Evolutionary conservation across 768 basidiomycete genomes (phyloP).

Genomic region (Hericium coralloides): DNA sequence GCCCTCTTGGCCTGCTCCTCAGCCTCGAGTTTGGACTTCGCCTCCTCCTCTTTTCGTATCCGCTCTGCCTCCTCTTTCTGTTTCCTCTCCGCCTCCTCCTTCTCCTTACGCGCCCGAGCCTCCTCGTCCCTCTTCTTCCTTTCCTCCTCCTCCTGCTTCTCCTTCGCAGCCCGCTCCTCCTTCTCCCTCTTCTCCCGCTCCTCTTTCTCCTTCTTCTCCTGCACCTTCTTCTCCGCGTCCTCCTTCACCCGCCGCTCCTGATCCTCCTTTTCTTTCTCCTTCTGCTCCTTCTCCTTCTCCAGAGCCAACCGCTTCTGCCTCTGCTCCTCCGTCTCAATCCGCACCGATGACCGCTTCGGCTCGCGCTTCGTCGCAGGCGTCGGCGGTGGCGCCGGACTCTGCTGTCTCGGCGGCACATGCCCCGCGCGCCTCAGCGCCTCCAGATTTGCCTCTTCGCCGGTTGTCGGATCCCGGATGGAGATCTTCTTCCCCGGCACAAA

Average conservation of each 20-base stretch:
- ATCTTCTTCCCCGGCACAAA: slow-evolving; percentile 51
- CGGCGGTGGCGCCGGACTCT: slow-evolving; percentile 24
- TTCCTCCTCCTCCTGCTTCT: slow-evolving; percentile 23
- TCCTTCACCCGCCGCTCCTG: slow-evolving; percentile 29
- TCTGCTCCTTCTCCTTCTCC: slow-evolving; percentile 24
- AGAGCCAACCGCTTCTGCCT: slow-evolving; percentile 39
- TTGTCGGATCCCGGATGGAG: slow-evolving; percentile 13
- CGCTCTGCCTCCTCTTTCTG: slow-evolving; percentile 19
- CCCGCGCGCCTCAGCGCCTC: slow-evolving; percentile 41
- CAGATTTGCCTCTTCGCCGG: slow-evolving; percentile 58
- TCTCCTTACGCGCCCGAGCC: slow-evolving; percentile 34
- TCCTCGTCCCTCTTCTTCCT: slow-evolving; percentile 24
- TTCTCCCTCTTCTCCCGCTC: slow-evolving; percentile 28
- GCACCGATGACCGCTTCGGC: slow-evolving; percentile 28
- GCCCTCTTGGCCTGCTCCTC: slow-evolving; percentile 25
- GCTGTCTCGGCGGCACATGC: slow-evolving; percentile 31
- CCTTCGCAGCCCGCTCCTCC: slow-evolving; percentile 14
- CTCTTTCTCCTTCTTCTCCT: slow-evolving; percentile 29
- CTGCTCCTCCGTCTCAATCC: slow-evolving; percentile 58
- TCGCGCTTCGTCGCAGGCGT: slow-evolving; percentile 8
- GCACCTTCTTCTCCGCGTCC: slow-evolving; percentile 26
- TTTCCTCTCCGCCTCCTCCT: slow-evolving; percentile 29
- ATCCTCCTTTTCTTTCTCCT: slow-evolving; percentile 29
- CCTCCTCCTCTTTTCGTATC: slow-evolving; percentile 11
- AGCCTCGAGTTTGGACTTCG: slow-evolving; percentile 20